Conservation (phyloP, 352 stramenopile species). For the Phytophthora uliginosa region DNA sequence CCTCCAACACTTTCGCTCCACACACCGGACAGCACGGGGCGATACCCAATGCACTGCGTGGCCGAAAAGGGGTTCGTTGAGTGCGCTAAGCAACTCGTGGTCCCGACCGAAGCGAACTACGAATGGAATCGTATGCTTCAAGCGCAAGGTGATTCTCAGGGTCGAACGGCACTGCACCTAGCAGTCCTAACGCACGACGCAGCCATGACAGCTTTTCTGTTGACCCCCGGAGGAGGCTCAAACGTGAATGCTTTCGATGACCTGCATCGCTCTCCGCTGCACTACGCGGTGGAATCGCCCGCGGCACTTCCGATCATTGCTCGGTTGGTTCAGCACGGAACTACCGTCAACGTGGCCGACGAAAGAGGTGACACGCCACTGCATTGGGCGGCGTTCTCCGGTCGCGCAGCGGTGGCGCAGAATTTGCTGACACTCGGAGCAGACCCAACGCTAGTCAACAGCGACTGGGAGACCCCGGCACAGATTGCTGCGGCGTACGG, state of each 20-base stretch:
- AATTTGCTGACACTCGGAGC: constrained; percentile 57
- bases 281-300: constrained; percentile 51
- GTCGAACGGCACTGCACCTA: constrained; percentile 50
- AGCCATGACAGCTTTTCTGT: constrained; percentile 42
- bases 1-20: constrained; percentile 33
- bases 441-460: constrained; percentile 58
- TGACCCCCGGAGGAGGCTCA: constrained; percentile 28
- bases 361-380: constrained; percentile 76
- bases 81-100: constrained; percentile 59
- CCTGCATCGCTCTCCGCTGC: constrained; percentile 45
- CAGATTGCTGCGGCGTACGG: constrained; percentile 57
- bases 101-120: constrained; percentile 15
- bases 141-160: constrained; percentile 32
- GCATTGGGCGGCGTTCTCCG: constrained; percentile 72
- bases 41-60: constrained; percentile 58
- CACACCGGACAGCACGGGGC: constrained; percentile 33
- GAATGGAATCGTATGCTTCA: constrained; percentile 39
- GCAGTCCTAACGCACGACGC: constrained; percentile 47
- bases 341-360: constrained; percentile 58
- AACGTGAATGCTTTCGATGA: constrained; percentile 42
- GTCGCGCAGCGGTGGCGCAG: constrained; percentile 46
- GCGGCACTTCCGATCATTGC: constrained; percentile 31
- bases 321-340: constrained; percentile 38
- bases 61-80: constrained; percentile 59
- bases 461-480: constrained; percentile 63